These are phyloP conservation scores for Casuarina cunninghamiana DNA, from an alignment of 306 rosid genomes.

Conservation along the genomic window DNA sequence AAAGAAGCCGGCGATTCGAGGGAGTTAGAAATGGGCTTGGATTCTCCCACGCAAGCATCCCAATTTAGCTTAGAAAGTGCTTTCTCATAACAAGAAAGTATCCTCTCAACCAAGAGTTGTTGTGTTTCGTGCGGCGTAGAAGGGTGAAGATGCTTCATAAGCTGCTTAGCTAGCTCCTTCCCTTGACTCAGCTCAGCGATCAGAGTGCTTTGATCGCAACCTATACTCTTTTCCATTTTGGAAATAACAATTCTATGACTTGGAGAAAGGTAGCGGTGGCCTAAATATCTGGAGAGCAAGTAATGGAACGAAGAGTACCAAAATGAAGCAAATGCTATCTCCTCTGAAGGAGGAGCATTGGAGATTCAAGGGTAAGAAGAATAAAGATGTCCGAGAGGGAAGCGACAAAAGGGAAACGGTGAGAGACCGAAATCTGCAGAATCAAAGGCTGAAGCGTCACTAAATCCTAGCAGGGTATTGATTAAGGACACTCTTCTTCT, in stretches of 20 bases:
- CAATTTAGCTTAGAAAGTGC: constrained; percentile 43
- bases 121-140: constrained; percentile 41
- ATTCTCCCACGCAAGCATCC: constrained; percentile 29
- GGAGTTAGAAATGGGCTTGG: constrained; percentile 15
- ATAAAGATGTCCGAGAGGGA: neutral
- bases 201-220: constrained; percentile 43
- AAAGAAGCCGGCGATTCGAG: constrained; percentile 38
- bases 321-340: neutral
- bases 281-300: neutral
- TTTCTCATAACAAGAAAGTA: constrained; percentile 57
- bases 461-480: constrained; percentile 9
- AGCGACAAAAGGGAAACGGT: neutral
- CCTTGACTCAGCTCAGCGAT: constrained; percentile 61
- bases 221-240: constrained; percentile 39
- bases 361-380: constrained; percentile 4
- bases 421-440: neutral
- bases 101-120: constrained; percentile 45
- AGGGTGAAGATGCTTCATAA: constrained; percentile 34
- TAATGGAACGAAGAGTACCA: neutral
- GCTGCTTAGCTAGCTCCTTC: constrained; percentile 57
- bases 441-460: neutral
- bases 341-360: neutral
- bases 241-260: neutral
- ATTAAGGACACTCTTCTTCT: neutral
- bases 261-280: neutral